Conservation (phyloP, 352 stramenopile species). For the Plasmopara viticola region DNA sequence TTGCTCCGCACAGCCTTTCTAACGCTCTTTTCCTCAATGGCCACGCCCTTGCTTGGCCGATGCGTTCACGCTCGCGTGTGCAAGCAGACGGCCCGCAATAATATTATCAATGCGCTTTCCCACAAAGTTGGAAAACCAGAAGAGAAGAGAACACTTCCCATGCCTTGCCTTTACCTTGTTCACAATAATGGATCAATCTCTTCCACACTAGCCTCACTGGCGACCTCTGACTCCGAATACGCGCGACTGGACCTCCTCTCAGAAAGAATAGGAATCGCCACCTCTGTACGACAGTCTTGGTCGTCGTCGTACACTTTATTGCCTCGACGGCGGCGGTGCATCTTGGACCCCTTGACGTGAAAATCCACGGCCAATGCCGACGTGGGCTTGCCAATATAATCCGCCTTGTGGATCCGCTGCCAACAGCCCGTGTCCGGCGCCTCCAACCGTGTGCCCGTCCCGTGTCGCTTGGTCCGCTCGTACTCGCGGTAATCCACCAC, state of each 20-base stretch:
- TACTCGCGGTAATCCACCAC: constrained; percentile 82
- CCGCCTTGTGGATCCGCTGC: constrained; percentile 52
- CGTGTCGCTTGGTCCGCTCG: constrained; percentile 39
- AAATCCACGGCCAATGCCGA: constrained; percentile 65
- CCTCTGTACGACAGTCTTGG: background rate
- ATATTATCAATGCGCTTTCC: no score
- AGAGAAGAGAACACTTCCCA: no score
- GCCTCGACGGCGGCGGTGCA: constrained; percentile 25
- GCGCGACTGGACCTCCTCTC: background rate
- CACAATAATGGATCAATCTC: constrained; percentile 13
- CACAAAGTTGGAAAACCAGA: no score
- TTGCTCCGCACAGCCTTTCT: no score
- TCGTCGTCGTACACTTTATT: constrained; percentile 2
- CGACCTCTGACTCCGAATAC: background rate
- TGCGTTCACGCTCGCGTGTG: no score
- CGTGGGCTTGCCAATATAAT: constrained; percentile 60
- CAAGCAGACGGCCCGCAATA: no score
- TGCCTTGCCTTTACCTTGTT: background rate
- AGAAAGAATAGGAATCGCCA: background rate
- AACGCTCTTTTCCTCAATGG: no score
- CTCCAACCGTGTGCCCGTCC: constrained; percentile 9
- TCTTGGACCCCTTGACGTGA: constrained; percentile 51
- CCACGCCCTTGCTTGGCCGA: no score
- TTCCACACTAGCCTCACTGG: background rate
- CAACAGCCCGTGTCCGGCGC: constrained; percentile 60